Percentiles rank a stretch among this genome's conserved stretches.
These are phyloP conservation scores for Elsinoe fawcettii DNA, from an alignment of 2,329 filamentous ascomycete genomes.

Conservation along the genomic window DNA sequence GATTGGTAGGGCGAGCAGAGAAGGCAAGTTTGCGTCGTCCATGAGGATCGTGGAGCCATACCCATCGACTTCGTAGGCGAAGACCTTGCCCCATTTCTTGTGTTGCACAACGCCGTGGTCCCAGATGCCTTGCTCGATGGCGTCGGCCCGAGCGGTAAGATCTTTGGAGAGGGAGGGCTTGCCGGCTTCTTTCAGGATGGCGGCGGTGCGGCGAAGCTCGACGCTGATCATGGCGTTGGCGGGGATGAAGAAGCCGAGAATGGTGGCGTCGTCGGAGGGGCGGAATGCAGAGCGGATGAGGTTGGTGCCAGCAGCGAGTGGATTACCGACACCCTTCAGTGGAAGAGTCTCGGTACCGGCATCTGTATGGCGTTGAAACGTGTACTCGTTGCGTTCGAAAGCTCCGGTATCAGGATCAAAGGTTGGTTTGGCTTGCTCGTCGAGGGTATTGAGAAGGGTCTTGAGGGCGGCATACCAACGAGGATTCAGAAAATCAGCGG, in stretches of 20 bases:
- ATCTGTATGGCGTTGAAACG: conserved; percentile 73
- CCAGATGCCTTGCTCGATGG: conserved; percentile 69
- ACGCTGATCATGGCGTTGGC: conserved; percentile 94
- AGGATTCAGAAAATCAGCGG: conserved; percentile 66
- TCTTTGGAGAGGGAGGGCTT: conserved; percentile 44
- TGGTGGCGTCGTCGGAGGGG: conserved; percentile 90
- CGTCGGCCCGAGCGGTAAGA: conserved; percentile 51
- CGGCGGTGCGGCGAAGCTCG: conserved; percentile 68
- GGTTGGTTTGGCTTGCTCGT: conserved; percentile 71
- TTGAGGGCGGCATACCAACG: conserved; percentile 75
- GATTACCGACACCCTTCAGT: conserved; percentile 80
- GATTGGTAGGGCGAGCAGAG: conserved; percentile 66
- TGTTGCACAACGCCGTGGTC: conserved; percentile 75
- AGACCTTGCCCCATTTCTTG: conserved; percentile 67
- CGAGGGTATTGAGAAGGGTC: conserved; percentile 63
- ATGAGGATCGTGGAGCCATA: conserved; percentile 76
- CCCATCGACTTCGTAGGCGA: conserved; percentile 82
- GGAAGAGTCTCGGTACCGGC: conserved; percentile 84
- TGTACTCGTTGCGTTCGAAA: conserved; percentile 70
- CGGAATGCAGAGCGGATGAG: conserved; percentile 87
- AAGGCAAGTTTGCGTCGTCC: conserved; percentile 85
- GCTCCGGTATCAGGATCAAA: conserved; percentile 61
- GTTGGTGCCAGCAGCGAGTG: conserved; percentile 73
- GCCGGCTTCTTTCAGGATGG: conserved; percentile 56
- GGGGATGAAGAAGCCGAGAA: conserved; percentile 88